These are phyloP conservation scores for Parachaetomium inaequale DNA, from an alignment of 495 filamentous ascomycete genomes.

Conservation along the genomic window DNA sequence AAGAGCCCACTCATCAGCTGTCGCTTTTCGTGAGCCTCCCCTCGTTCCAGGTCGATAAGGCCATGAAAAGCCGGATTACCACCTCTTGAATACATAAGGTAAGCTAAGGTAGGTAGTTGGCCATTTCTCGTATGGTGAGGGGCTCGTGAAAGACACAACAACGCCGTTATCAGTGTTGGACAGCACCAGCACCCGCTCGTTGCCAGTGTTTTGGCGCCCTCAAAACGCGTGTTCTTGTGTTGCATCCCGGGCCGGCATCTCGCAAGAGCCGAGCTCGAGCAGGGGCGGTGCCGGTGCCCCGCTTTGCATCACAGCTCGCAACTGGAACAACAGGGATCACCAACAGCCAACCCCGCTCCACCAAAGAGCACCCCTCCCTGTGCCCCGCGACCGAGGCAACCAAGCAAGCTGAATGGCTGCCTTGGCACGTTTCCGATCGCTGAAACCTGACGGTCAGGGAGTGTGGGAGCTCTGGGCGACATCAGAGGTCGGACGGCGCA, in stretches of 20 bases:
- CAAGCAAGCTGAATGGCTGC: slow-evolving; percentile 27
- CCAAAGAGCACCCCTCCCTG: slow-evolving; percentile 15
- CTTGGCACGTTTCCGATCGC: slow-evolving; percentile 21
- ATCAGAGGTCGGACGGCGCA: slow-evolving; percentile 1
- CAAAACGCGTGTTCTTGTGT: neutral
- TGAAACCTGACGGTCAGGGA: slow-evolving; percentile 19
- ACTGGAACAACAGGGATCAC: neutral
- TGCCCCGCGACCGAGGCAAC: slow-evolving; percentile 21
- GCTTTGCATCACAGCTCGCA: slow-evolving; percentile 4
- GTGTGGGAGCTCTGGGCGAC: neutral
- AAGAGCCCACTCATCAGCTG: too few relatives aligned
- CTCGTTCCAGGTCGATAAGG: too few relatives aligned
- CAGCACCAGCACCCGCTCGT: too few relatives aligned
- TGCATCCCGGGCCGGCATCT: neutral
- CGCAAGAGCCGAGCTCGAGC: slow-evolving; percentile 4
- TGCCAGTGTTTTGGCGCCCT: neutral
- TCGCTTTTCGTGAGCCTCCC: too few relatives aligned
- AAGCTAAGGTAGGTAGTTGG: too few relatives aligned
- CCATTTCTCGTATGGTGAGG: too few relatives aligned
- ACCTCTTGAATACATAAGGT: too few relatives aligned
- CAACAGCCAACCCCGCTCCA: slow-evolving; percentile 20
- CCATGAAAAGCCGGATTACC: too few relatives aligned
- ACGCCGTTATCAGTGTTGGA: too few relatives aligned
- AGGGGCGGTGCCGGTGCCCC: slow-evolving; percentile 4
- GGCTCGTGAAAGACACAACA: too few relatives aligned